A percentile compares a stretch with the other conserved stretches of the same genome.
Evolutionary conservation across 1,139 yeast genomes (phyloP).

Genomic region (Starmera stellimalicola): DNA sequence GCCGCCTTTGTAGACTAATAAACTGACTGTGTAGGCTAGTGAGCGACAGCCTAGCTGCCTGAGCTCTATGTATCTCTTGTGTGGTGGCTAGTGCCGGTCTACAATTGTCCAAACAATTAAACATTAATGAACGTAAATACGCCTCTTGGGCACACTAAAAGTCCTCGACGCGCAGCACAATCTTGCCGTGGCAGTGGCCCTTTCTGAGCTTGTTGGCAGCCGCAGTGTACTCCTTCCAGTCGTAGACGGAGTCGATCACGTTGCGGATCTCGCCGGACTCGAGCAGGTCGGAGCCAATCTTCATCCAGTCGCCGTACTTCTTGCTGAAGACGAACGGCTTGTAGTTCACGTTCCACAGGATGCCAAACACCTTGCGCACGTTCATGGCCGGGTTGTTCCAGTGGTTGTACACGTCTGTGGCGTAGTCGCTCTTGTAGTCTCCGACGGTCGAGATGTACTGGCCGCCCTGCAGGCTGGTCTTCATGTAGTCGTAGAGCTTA

Average conservation of each 20-base stretch:
- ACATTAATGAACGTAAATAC: no score
- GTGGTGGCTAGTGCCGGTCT: no score
- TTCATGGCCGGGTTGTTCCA: constrained; percentile 29
- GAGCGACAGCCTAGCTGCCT: no score
- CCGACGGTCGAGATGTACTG: constrained; percentile 48
- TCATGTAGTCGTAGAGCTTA: constrained; percentile 23
- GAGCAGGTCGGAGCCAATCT: constrained; percentile 30
- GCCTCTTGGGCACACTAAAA: no score
- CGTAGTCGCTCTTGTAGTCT: constrained; percentile 32
- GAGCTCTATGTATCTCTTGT: no score
- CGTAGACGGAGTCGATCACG: constrained; percentile 44
- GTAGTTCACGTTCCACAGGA: constrained; percentile 26
- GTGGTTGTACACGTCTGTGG: constrained; percentile 24
- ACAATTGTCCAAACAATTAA: no score
- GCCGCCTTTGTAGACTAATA: no score
- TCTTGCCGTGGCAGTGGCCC: constrained; percentile 58
- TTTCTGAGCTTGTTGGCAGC: constrained; percentile 43
- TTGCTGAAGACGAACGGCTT: constrained; percentile 25
- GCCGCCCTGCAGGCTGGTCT: constrained; percentile 28
- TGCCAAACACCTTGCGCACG: constrained; percentile 27
- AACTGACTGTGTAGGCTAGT: no score
- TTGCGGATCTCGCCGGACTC: constrained; percentile 30
- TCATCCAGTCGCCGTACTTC: constrained; percentile 23
- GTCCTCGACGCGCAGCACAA: constrained; percentile 34
- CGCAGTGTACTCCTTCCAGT: constrained; percentile 39